Evolutionary conservation across 495 filamentous ascomycete species (phyloP).

Genomic region (Talaromyces nanjingensis): DNA sequence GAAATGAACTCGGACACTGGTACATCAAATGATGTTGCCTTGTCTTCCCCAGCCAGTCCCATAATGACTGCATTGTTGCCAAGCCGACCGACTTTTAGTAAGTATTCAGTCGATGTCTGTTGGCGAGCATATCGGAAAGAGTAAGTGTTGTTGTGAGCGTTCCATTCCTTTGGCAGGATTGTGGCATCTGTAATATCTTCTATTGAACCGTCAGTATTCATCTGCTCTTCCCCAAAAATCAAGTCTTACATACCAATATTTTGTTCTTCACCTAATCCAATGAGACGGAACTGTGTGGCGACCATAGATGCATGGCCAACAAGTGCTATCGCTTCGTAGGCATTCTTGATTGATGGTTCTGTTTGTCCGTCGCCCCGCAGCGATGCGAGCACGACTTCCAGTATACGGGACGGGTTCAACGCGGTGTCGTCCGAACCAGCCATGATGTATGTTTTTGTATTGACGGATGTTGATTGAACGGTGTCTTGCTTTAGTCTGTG

Average conservation of each 20-base stretch:
- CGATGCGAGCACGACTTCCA: constrained; percentile 28
- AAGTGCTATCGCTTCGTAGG: constrained; percentile 80
- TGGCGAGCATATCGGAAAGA: constrained; percentile 83
- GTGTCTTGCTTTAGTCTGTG: background rate
- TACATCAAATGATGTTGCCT: constrained; percentile 70
- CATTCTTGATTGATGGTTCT: constrained; percentile 55
- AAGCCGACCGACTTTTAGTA: constrained; percentile 75
- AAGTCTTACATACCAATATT: constrained; percentile 43
- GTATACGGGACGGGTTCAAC: constrained; percentile 23
- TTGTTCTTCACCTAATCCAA: constrained; percentile 78
- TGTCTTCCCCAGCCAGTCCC: constrained; percentile 74
- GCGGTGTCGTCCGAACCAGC: constrained; percentile 14
- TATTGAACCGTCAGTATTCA: background rate
- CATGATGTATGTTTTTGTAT: constrained; percentile 16
- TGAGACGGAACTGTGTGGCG: constrained; percentile 70
- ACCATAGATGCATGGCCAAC: constrained; percentile 79
- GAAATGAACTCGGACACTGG: constrained; percentile 70
- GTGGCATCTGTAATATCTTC: constrained; percentile 17
- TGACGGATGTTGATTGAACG: background rate
- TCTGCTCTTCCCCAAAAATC: background rate
- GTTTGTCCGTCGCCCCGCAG: constrained; percentile 19
- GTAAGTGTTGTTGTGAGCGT: constrained; percentile 55
- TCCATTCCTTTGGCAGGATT: constrained; percentile 74
- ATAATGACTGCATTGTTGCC: constrained; percentile 78
- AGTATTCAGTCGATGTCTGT: constrained; percentile 81